Percentiles rank a stretch among this genome's conserved stretches.
Conservation (phyloP, 768 basidiomycete species). For the Mycena sanguinolenta region DNA sequence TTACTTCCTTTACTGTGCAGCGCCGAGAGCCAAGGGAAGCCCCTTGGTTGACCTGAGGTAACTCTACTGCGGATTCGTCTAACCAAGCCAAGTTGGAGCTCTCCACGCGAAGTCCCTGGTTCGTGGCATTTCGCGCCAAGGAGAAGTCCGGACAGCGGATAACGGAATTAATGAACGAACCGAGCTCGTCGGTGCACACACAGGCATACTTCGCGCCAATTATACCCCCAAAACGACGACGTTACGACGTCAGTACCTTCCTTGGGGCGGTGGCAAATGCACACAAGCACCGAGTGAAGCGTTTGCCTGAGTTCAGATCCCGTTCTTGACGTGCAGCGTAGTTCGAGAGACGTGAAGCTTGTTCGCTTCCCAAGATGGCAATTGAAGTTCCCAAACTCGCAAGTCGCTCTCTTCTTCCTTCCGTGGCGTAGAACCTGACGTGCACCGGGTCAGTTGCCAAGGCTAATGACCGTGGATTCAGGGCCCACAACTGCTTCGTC, state of each 20-base stretch:
- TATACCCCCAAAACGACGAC: background rate
- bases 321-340: background rate
- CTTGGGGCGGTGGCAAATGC: background rate
- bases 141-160: too few relatives aligned
- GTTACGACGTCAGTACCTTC: background rate
- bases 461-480: slow-evolving; percentile 13
- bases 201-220: slow-evolving; percentile 3
- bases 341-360: background rate
- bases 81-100: slow-evolving; percentile 8
- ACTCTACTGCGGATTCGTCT: slow-evolving; percentile 2
- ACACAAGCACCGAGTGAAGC: background rate
- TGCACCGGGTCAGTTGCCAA: slow-evolving; percentile 29
- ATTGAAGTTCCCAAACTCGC: slow-evolving; percentile 9
- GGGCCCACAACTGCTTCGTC: slow-evolving; percentile 16
- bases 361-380: slow-evolving; percentile 2
- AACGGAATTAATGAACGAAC: too few relatives aligned
- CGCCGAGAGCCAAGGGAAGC: slow-evolving; percentile 6
- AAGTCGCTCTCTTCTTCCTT: slow-evolving; percentile 2
- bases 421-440: background rate
- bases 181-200: slow-evolving; percentile 12
- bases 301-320: background rate
- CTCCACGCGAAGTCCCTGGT: slow-evolving; percentile 1
- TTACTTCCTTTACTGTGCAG: slow-evolving; percentile 1
- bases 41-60: background rate
- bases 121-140: background rate